These are phyloP conservation scores for Anisodus tanguticus DNA, from an alignment of 257 asterid species.

Conservation along the genomic window DNA sequence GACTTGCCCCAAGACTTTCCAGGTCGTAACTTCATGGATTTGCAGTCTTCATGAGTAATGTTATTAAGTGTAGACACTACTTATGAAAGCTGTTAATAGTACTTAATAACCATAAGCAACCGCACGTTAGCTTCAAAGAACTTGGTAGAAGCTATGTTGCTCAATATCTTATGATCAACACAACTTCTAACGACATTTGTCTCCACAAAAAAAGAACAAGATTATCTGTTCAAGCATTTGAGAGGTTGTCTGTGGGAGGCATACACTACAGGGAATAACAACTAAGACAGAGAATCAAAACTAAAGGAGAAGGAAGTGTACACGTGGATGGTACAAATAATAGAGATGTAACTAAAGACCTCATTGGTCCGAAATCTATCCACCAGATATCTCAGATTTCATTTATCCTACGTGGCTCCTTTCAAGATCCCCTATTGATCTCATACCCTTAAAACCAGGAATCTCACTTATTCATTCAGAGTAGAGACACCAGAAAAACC, in stretches of 20 bases:
- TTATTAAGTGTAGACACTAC: not conserved
- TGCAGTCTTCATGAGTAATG: not conserved
- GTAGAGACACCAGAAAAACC: slow-evolving; percentile 19
- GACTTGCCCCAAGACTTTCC: not conserved
- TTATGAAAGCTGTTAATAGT: not conserved
- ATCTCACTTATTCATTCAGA: slow-evolving; percentile 33
- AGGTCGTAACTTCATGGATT: not conserved
- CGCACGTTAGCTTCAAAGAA: not conserved
- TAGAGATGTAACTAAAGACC: slow-evolving; percentile 46
- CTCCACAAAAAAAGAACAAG: not conserved
- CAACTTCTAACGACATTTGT: slow-evolving; percentile 25
- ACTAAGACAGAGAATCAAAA: slow-evolving; percentile 29
- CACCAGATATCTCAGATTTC: slow-evolving; percentile 46
- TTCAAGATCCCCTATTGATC: slow-evolving; percentile 40
- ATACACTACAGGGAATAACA: not conserved
- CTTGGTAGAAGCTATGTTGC: not conserved
- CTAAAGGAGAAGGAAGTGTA: slow-evolving; percentile 41
- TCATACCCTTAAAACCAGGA: slow-evolving; percentile 27
- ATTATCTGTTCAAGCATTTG: slow-evolving; percentile 4
- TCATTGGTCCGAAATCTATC: slow-evolving; percentile 67
- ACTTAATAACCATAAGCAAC: not conserved
- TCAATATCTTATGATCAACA: not conserved
- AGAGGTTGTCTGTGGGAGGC: not conserved
- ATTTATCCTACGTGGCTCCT: slow-evolving; percentile 66
- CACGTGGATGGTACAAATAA: slow-evolving; percentile 42